These are phyloP conservation scores for Trichoderma oligosporum DNA, from an alignment of 2,329 filamentous ascomycete genomes.

Conservation along the genomic window DNA sequence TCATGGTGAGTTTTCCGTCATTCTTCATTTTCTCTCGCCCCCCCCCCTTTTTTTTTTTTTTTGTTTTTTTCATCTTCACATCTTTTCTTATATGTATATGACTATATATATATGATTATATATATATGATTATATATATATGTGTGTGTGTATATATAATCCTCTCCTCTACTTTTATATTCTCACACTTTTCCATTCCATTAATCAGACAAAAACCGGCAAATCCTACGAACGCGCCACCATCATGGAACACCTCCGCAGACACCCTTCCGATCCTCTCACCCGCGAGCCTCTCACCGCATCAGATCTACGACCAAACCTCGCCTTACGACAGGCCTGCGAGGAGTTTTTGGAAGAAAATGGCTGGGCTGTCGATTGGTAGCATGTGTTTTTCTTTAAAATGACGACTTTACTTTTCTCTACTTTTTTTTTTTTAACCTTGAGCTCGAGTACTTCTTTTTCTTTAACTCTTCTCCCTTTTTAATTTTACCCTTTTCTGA, in stretches of 20 bases:
- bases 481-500: no score
- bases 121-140: no score
- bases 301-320: conserved; percentile 73
- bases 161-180: neutral
- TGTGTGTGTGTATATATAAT: no score
- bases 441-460: neutral
- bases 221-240: conserved; percentile 86
- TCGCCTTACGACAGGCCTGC: conserved; percentile 76
- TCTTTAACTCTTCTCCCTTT: neutral
- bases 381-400: conserved; percentile 21
- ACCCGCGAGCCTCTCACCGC: conserved; percentile 70
- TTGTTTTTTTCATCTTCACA: no score
- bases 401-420: neutral
- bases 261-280: conserved; percentile 72
- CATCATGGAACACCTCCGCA: conserved; percentile 79
- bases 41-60: no score
- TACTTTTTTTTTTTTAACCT: neutral
- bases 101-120: no score
- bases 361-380: conserved; percentile 93
- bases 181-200: neutral
- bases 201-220: conserved; percentile 67
- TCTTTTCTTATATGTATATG: no score
- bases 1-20: conserved; percentile 42
- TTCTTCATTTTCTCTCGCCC: neutral
- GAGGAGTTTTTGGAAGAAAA: conserved; percentile 82